phyloP scores from a whole-genome alignment of 331 rosid genomes.

The Erythrophleum ivorense region DNA sequence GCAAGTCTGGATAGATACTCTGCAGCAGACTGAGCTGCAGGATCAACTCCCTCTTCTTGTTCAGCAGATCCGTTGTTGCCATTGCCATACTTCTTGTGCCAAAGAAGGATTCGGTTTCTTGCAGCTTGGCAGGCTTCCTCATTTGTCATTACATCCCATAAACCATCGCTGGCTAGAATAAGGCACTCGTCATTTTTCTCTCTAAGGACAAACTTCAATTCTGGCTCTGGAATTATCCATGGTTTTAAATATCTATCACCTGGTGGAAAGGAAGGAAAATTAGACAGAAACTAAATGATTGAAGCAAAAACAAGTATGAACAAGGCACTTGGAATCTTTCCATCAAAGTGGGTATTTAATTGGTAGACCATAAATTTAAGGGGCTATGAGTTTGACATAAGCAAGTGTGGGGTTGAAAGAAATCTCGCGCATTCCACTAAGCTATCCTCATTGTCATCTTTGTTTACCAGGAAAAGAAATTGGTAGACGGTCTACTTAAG shows the following conservation, averaged over 20 bases:
- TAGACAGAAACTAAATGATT: background rate
- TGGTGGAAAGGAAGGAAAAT: conserved; percentile 26
- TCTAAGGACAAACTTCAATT: conserved; percentile 53
- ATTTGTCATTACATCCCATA: conserved; percentile 85
- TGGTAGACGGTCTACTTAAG: background rate
- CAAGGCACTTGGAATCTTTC: background rate
- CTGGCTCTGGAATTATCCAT: conserved; percentile 81
- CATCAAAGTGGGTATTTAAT: background rate
- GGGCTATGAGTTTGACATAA: background rate
- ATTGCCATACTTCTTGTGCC: conserved; percentile 73
- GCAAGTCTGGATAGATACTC: conserved; percentile 73
- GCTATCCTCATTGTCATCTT: too few relatives aligned
- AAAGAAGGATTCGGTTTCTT: conserved; percentile 68
- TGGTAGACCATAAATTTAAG: too few relatives aligned
- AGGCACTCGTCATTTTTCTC: conserved; percentile 78
- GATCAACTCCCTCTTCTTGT: conserved; percentile 54
- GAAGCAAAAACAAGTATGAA: background rate
- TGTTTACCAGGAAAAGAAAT: background rate
- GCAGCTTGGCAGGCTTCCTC: conserved; percentile 78
- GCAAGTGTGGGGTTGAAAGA: too few relatives aligned
- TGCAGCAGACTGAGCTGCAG: conserved; percentile 83
- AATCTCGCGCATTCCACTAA: too few relatives aligned
- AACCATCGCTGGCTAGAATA: conserved; percentile 77
- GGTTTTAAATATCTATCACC: conserved; percentile 84
- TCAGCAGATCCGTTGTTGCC: conserved; percentile 38